These are phyloP conservation scores for Elsinoe ampelina DNA, from an alignment of 2,329 filamentous ascomycete genomes.

Conservation along the genomic window DNA sequence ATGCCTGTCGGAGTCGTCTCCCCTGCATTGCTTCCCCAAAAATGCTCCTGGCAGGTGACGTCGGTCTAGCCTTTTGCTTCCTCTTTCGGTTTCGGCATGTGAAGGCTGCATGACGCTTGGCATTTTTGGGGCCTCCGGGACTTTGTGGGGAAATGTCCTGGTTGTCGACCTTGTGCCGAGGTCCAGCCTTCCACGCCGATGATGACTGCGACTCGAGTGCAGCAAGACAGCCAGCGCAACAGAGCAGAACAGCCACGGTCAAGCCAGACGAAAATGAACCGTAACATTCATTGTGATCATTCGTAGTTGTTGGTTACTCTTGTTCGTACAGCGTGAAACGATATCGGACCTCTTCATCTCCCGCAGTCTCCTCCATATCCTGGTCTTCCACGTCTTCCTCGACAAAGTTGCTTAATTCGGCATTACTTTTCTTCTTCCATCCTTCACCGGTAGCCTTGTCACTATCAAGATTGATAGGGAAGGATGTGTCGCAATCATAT, in stretches of 20 bases:
- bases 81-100: slow-evolving; percentile 10
- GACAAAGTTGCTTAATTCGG: slow-evolving; percentile 52
- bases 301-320: slow-evolving; percentile 7
- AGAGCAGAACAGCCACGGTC: neutral
- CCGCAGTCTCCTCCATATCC: slow-evolving; percentile 47
- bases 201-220: neutral
- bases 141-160: slow-evolving; percentile 3
- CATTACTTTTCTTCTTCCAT: slow-evolving; percentile 48
- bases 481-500: slow-evolving; percentile 69
- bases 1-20: neutral
- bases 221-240: neutral
- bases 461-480: slow-evolving; percentile 50
- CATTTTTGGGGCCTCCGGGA: neutral
- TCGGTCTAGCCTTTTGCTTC: slow-evolving; percentile 1
- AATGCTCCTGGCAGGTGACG: slow-evolving; percentile 5
- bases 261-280: neutral
- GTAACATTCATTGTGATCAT: neutral
- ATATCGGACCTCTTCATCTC: slow-evolving; percentile 20
- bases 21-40: neutral
- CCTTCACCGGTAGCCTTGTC: slow-evolving; percentile 22
- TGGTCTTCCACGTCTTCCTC: slow-evolving; percentile 60
- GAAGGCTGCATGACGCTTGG: slow-evolving; percentile 6
- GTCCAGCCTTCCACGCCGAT: neutral
- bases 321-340: slow-evolving; percentile 27
- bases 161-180: neutral